Evolutionary conservation across 2,329 filamentous ascomycete genomes (phyloP).

Genomic region (Phialemoniopsis sp.): DNA sequence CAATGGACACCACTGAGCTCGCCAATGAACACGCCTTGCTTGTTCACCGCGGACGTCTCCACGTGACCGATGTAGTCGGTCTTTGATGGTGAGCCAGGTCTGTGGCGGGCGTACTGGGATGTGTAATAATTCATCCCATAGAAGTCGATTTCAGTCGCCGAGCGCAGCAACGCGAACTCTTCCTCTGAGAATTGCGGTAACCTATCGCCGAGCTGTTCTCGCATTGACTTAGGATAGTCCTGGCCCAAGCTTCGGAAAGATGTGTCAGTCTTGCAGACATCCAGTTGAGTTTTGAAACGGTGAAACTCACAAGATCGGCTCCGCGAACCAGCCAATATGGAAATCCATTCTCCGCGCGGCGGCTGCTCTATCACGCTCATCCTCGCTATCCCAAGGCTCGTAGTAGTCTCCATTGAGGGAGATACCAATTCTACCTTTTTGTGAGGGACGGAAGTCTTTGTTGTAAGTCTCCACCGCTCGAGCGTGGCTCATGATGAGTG

Average conservation of each 20-base stretch:
- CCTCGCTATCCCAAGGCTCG: conserved; percentile 14
- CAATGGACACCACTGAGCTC: conserved; percentile 24
- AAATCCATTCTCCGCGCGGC: conserved; percentile 18
- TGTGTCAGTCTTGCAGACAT: too few relatives aligned
- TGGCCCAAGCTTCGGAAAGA: too few relatives aligned
- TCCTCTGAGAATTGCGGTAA: conserved; percentile 16
- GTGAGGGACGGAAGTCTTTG: conserved; percentile 15
- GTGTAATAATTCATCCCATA: conserved; percentile 39
- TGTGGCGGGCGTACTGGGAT: conserved; percentile 25
- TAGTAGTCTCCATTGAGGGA: conserved; percentile 19
- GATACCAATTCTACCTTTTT: conserved; percentile 18
- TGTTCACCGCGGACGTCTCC: conserved; percentile 23
- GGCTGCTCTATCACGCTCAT: conserved; percentile 9
- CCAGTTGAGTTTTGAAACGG: too few relatives aligned
- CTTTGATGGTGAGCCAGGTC: conserved; percentile 12
- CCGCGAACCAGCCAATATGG: conserved; percentile 20
- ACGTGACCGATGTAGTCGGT: conserved; percentile 28
- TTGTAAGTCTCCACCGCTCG: conserved; percentile 16
- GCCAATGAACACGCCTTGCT: conserved; percentile 19
- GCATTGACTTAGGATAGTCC: conserved; percentile 25
- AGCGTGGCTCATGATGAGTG: conserved; percentile 16
- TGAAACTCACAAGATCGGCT: conserved; percentile 18
- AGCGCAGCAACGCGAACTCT: conserved; percentile 12
- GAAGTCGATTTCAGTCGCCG: conserved; percentile 19
- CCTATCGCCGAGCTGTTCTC: conserved; percentile 15